These are phyloP conservation scores for Pyracantha coccinea DNA, from an alignment of 331 rosid genomes.

Conservation along the genomic window DNA sequence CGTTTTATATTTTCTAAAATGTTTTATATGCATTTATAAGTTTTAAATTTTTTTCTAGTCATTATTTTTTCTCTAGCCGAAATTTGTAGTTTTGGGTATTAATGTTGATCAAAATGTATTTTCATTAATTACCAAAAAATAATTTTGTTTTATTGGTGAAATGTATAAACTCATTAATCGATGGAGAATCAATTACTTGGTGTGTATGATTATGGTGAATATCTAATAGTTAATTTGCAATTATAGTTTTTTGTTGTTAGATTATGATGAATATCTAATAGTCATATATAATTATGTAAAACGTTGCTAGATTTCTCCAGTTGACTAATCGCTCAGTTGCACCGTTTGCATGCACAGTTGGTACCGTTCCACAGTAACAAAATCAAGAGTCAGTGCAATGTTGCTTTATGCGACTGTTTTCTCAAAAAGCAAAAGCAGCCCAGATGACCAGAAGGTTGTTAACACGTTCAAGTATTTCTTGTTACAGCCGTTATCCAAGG, in stretches of 20 bases:
- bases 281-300: not conserved
- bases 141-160: not conserved
- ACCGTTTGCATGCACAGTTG: not conserved
- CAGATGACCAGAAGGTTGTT: constrained; percentile 24
- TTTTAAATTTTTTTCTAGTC: no score
- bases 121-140: not conserved
- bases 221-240: no score
- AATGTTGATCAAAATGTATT: not conserved
- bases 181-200: not conserved
- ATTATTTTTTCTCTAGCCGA: not conserved
- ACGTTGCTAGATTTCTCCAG: not conserved
- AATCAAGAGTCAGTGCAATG: not conserved
- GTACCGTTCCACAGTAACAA: no score
- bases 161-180: no score
- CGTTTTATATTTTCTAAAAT: not conserved
- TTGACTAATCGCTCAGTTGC: not conserved
- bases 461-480: constrained; percentile 48
- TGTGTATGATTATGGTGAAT: not conserved
- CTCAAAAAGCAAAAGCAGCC: constrained; percentile 1
- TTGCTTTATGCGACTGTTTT: constrained; percentile 14
- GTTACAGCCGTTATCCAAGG: constrained; percentile 39
- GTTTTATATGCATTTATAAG: no score
- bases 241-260: no score
- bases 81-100: no score
- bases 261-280: not conserved